Evolutionary conservation across 495 filamentous ascomycete species (phyloP).

Genomic region (Acidiella bohemica): DNA sequence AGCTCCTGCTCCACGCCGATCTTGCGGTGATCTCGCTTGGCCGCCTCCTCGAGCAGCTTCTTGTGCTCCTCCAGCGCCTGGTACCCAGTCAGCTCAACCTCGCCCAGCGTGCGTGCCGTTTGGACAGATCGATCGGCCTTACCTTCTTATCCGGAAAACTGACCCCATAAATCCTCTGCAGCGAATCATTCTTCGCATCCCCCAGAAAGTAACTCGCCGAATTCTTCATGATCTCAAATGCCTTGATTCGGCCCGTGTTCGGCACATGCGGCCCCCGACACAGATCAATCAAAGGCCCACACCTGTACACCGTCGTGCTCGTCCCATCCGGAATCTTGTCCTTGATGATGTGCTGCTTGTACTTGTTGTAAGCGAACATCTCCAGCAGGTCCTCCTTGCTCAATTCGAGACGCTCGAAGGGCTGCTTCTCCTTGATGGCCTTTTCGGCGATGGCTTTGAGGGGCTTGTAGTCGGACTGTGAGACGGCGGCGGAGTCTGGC

Average conservation of each 20-base stretch:
- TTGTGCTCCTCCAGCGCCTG: constrained; percentile 67
- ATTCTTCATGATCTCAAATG: constrained; percentile 90
- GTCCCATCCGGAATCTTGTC: constrained; percentile 81
- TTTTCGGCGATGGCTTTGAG: constrained; percentile 60
- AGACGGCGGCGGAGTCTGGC: constrained; percentile 58
- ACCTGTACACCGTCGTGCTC: constrained; percentile 84
- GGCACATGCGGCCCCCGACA: constrained; percentile 78
- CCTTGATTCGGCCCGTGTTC: constrained; percentile 81
- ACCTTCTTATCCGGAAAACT: constrained; percentile 92
- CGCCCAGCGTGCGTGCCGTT: too few species aligned
- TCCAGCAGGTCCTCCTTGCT: constrained; percentile 81
- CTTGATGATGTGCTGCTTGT: constrained; percentile 91
- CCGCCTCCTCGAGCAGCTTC: constrained; percentile 88
- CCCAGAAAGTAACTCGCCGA: constrained; percentile 95
- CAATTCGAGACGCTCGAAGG: constrained; percentile 77
- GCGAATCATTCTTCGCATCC: constrained; percentile 77
- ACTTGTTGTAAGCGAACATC: constrained; percentile 94
- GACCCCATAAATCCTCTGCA: constrained; percentile 91
- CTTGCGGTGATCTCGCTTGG: constrained; percentile 83
- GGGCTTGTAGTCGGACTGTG: constrained; percentile 60
- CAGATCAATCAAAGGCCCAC: constrained; percentile 65
- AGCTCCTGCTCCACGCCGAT: constrained; percentile 91
- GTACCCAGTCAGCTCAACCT: not conserved
- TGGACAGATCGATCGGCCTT: too few species aligned
- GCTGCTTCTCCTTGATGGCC: constrained; percentile 91